Base-by-base conservation (phyloP, 129 eudicot species). In the Saussurea involucrata region DNA sequence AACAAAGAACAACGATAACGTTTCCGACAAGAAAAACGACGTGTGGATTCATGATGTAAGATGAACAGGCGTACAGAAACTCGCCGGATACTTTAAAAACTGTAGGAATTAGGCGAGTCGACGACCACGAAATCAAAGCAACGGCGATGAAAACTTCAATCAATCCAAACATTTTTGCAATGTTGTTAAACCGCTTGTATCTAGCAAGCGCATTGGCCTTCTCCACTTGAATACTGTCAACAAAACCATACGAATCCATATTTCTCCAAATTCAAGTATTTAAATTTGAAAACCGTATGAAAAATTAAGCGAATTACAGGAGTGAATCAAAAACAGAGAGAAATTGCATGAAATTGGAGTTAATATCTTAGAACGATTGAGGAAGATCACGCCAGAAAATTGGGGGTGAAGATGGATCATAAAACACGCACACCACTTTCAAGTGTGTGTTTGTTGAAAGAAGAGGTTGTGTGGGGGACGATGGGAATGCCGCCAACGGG, bases 21-120 rank as follows among this genome's bases (percentile, higher is more conserved):
- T 90, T 93, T 20, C 96, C 95, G 90, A 93, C 69, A 1, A 93
- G 83, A 74, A 93, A 93, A 49, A 84, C 90, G 2, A 93, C 84
- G 82, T 82, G 96, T 77, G 88, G 92, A 72, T 87, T 90, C 76
- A 85, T 22, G 1, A 90, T 6, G 40, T 72, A 81, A 44, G 63
- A 55, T 0, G 79, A 82, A 58, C 79, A 17, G 27, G 69, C 71
- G 58, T 75, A 67, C 1, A 87, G 5, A 70, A 58, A 83, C 55
- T 58, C 76, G 55, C 79, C 81, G 74, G 77, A 66, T 20, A 74
- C 21, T 67, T 55, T 80, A 80, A 80, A 66, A 66, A 73, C 60
- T 9, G 76, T 34, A 27, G 97, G 87, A 4, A n/a, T n/a, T n/a
- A 90, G 71, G 7, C 87, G 82, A 3, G 90, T 73, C 67, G 96